Evolutionary conservation across 2,329 filamentous ascomycete species (phyloP).

Genomic region (Stagonosporopsis tanaceti): DNA sequence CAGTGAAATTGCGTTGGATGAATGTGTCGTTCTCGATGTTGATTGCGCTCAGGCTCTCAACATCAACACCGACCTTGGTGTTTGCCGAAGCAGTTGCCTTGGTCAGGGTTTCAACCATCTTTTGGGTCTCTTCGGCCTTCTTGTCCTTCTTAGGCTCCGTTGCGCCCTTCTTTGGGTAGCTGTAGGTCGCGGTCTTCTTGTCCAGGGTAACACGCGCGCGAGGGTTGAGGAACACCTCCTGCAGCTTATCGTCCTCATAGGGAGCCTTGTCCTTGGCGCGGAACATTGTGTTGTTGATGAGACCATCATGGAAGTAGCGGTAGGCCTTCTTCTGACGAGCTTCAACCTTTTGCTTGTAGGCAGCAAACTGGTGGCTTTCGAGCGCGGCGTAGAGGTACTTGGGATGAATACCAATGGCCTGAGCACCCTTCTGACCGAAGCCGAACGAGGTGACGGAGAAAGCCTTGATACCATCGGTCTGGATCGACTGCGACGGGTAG

Average conservation of each 20-base stretch:
- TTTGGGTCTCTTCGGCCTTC: constrained; percentile 69
- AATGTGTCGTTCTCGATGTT: constrained; percentile 96
- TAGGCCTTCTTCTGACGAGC: constrained; percentile 98
- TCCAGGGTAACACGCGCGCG: constrained; percentile 84
- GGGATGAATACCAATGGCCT: constrained; percentile 95
- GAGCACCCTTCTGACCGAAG: constrained; percentile 98
- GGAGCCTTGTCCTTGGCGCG: constrained; percentile 92
- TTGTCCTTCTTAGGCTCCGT: constrained; percentile 69
- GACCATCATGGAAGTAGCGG: constrained; percentile 96
- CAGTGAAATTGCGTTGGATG: constrained; percentile 92
- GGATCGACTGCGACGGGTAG: constrained; percentile 92
- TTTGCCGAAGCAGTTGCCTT: constrained; percentile 64
- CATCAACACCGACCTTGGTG: constrained; percentile 90
- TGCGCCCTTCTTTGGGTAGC: constrained; percentile 64
- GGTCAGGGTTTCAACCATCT: constrained; percentile 80
- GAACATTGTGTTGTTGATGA: constrained; percentile 98
- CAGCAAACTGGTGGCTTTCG: constrained; percentile 80
- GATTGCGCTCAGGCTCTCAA: constrained; percentile 86
- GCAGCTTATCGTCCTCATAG: constrained; percentile 87
- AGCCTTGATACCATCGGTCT: constrained; percentile 97
- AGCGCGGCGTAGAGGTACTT: constrained; percentile 96
- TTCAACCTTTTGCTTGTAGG: constrained; percentile 88
- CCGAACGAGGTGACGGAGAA: constrained; percentile 99
- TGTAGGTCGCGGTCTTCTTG: constrained; percentile 84
- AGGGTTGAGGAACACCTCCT: constrained; percentile 91